Conservation (phyloP, 768 basidiomycete species). For the Boletus vinaceobasis region DNA sequence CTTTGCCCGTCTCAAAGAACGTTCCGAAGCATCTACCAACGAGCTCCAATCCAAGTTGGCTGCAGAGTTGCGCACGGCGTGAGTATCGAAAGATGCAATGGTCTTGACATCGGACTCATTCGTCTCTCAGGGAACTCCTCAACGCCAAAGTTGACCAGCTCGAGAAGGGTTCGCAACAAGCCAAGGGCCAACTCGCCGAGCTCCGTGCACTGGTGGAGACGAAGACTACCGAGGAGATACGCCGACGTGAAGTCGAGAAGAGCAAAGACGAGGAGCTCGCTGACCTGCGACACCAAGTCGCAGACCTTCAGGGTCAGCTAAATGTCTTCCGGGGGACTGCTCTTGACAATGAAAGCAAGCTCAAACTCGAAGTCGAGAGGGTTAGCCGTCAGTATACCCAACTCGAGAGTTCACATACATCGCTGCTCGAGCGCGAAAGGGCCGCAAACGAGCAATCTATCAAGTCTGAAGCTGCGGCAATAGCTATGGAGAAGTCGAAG, state of each 20-base stretch:
- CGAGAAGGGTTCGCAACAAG: slow-evolving; percentile 65
- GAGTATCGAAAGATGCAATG: slow-evolving; percentile 21
- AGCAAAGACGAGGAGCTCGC: slow-evolving; percentile 83
- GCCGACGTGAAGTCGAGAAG: slow-evolving; percentile 78
- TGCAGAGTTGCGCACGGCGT: slow-evolving; percentile 66
- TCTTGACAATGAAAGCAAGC: slow-evolving; percentile 65
- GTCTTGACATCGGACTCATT: not conserved
- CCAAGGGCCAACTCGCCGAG: slow-evolving; percentile 75
- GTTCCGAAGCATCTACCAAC: slow-evolving; percentile 57
- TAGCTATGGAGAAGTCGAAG: slow-evolving; percentile 67
- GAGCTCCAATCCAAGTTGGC: slow-evolving; percentile 72
- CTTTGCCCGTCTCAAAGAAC: slow-evolving; percentile 66
- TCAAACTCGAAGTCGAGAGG: slow-evolving; percentile 73
- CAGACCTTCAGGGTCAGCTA: slow-evolving; percentile 63
- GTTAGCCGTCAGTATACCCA: slow-evolving; percentile 56
- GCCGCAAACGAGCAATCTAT: slow-evolving; percentile 47
- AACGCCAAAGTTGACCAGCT: slow-evolving; percentile 57
- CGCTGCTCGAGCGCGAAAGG: slow-evolving; percentile 61
- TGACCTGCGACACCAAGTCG: slow-evolving; percentile 62
- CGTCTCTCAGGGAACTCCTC: slow-evolving; percentile 51
- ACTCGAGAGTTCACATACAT: slow-evolving; percentile 57
- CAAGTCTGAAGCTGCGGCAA: slow-evolving; percentile 45
- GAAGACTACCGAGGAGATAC: slow-evolving; percentile 83
- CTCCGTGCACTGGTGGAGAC: slow-evolving; percentile 80
- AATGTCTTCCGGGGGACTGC: slow-evolving; percentile 58